phyloP scores from a whole-genome alignment of 2,329 filamentous ascomycete genomes.

The Arthrobotrys megalospora region DNA sequence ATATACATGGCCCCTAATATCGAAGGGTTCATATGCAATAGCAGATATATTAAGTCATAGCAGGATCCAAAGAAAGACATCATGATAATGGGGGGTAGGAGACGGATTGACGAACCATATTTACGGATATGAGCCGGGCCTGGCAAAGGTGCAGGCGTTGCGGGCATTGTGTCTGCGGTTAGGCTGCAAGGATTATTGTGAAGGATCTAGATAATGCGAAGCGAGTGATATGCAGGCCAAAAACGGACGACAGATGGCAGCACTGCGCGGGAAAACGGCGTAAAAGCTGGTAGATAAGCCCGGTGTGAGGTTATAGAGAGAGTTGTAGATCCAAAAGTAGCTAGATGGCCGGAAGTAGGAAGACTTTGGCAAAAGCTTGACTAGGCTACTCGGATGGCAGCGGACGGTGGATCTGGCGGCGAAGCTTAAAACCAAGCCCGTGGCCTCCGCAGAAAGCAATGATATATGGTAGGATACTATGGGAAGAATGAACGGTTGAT shows the following conservation, averaged over 20 bases:
- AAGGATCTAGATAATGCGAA: slow-evolving; percentile 24
- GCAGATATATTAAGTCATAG: slow-evolving; percentile 10
- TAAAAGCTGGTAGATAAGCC: slow-evolving; percentile 21
- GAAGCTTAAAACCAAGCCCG: background rate
- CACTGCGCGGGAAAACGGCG: background rate
- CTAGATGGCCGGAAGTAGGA: background rate
- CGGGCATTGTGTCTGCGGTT: slow-evolving; percentile 8
- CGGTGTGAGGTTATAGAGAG: background rate
- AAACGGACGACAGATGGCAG: slow-evolving; percentile 12
- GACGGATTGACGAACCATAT: slow-evolving; percentile 36
- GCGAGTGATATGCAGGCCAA: slow-evolving; percentile 8
- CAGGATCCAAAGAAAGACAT: background rate
- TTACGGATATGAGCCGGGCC: slow-evolving; percentile 27
- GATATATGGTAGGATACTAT: background rate
- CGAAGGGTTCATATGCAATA: background rate
- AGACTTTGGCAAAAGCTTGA: background rate
- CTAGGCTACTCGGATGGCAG: background rate
- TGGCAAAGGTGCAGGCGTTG: slow-evolving; percentile 33
- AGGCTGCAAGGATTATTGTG: slow-evolving; percentile 19
- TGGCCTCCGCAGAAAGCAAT: background rate
- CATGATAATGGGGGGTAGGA: background rate
- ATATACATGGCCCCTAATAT: slow-evolving; percentile 15
- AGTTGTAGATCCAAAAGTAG: background rate
- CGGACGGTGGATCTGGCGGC: background rate
- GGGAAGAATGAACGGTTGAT: too few species aligned